phyloP scores from a whole-genome alignment of 163 green algal species.

The Coccomyxa subellipsoidea region DNA sequence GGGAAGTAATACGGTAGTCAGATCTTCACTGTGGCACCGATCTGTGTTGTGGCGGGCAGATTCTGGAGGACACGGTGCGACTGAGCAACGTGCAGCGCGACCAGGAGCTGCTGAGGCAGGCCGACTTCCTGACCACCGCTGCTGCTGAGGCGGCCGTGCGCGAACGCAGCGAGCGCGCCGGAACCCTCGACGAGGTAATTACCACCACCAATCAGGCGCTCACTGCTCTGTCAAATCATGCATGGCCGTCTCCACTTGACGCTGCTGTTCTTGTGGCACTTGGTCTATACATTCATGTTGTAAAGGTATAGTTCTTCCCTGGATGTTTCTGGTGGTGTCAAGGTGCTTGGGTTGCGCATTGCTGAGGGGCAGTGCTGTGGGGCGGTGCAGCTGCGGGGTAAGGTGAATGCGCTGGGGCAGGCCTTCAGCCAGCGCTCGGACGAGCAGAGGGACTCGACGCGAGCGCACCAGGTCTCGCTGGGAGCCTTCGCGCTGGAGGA shows the following conservation, averaged over 20 bases:
- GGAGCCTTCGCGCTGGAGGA: slow-evolving; percentile 27
- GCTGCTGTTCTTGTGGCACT: no score
- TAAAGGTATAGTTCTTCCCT: no score
- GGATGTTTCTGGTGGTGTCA: no score
- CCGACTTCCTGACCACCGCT: slow-evolving; percentile 16
- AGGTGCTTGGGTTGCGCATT: no score
- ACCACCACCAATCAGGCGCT: no score
- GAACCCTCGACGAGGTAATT: slow-evolving; percentile 13
- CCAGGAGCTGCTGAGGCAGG: slow-evolving; percentile 20
- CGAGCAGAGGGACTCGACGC: slow-evolving; percentile 19
- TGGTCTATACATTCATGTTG: no score
- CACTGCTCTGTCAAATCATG: no score
- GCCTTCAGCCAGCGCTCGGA: slow-evolving; percentile 24
- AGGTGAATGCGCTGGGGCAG: slow-evolving; percentile 26
- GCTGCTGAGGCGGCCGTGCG: slow-evolving; percentile 21
- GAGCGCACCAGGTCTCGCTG: slow-evolving; percentile 27
- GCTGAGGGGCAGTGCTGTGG: not conserved
- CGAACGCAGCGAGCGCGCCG: slow-evolving; percentile 17
- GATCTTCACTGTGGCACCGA: not conserved
- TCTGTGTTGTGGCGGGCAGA: not conserved
- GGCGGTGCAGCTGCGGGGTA: slow-evolving; percentile 9
- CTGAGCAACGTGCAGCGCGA: slow-evolving; percentile 8
- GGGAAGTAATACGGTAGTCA: no score
- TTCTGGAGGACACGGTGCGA: slow-evolving; percentile 2
- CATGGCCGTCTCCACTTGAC: no score